A percentile compares a stretch with the other conserved stretches of the same genome.
phyloP scores from a whole-genome alignment of 306 rosid genomes.

The Inga leiocalycina region DNA sequence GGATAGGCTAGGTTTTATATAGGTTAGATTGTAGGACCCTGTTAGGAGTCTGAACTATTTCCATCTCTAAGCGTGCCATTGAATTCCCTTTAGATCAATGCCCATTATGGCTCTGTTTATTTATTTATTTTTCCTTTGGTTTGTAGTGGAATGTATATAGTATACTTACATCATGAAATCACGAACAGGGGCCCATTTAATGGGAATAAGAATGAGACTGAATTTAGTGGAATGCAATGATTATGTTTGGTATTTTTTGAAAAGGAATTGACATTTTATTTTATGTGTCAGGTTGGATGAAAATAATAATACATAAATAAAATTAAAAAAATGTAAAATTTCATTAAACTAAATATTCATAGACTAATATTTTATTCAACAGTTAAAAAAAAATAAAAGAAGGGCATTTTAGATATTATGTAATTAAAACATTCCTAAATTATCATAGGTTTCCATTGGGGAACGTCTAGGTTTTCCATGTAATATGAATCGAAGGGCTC shows the following conservation, averaged over 20 bases:
- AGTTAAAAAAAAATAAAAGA: no score
- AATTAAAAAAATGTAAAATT: not conserved
- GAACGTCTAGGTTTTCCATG: not conserved
- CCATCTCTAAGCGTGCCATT: not conserved
- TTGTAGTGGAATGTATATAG: not conserved
- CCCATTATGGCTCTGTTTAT: not conserved
- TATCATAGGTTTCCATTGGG: not conserved
- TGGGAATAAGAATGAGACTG: not conserved
- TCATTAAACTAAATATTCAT: not conserved
- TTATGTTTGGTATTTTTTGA: not conserved
- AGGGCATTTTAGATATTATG: not conserved
- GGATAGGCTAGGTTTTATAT: no score
- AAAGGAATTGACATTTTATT: not conserved
- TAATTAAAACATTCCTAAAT: not conserved
- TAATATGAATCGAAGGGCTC: not conserved
- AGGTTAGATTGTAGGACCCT: no score
- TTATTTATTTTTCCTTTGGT: not conserved
- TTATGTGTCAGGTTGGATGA: not conserved
- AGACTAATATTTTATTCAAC: no score
- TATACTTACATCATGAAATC: not conserved
- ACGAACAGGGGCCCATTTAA: constrained; percentile 11
- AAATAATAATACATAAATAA: not conserved
- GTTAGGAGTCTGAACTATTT: no score
- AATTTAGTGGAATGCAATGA: not conserved
- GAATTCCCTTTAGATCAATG: constrained; percentile 10